Evolutionary conservation across 495 filamentous ascomycete genomes (phyloP), one percentile per base, ranked within the genome.

Genomic region (Penicillium macrosclerotiorum): DNA sequence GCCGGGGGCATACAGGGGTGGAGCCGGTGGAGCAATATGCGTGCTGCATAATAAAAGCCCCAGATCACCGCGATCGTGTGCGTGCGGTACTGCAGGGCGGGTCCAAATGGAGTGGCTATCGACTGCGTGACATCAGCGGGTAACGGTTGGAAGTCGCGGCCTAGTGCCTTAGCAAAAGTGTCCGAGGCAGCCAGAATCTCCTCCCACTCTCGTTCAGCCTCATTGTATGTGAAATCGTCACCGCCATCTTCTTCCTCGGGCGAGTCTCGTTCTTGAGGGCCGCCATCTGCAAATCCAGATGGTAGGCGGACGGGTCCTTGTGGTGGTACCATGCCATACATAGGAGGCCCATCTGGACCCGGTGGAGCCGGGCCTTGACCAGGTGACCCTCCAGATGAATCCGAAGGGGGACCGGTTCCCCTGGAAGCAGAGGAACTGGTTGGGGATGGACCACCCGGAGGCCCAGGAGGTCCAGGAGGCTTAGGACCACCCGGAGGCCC

Each of bases 1-100:
- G 89, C 78, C 0, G 92, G 89, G 4, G 90, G 93, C 90, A 96
- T 95, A 2, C 76, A 80, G 0, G 93, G 93, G 51, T 95, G 90
- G 1, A 85, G 69, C 26, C 93, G 77, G 37, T 89, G 69, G 16
- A 89, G 76, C 35, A 92, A 69, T 37, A 98, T 90, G 20, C 88
- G 75, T 2, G 82, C 83, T 63, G 87, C 86, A 67, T 91, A 86
- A 60, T 85, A 95, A 41, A 88, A 83, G 54, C 81, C 83, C 84
- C 89, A 92, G 16, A 97, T 74, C 26, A 86, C 84, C 11, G 85
- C 86, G 53, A 96, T 93, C 17, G 82, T 83, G 62, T 89, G 89
- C 1, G 87, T 90, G 29, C 90, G 81, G 63, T 92, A 96, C 56
- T 87, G 82, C 3, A 89, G 72, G 2, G 91, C 85, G 1, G 81